Conservation (phyloP, 768 basidiomycete genomes). For the Lactarius deliciosus region DNA sequence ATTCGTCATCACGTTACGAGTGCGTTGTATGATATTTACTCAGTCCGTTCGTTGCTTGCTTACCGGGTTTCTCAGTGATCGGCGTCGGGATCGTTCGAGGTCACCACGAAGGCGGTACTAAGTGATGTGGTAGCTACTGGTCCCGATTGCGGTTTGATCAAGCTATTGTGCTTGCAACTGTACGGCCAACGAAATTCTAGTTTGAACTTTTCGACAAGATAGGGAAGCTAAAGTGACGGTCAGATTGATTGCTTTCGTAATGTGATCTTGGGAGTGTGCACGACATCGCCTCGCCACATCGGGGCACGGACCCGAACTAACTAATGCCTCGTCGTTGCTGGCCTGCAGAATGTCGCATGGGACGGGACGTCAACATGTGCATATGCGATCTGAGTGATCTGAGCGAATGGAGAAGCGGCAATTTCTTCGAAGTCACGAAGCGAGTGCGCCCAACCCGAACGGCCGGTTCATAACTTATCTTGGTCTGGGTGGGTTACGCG, state of each 20-base stretch:
- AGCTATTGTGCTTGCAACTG: not conserved
- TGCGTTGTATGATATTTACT: conserved; percentile 4
- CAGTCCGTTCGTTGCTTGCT: not conserved
- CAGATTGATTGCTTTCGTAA: not conserved
- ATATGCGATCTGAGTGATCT: conserved; percentile 18
- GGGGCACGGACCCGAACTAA: not conserved
- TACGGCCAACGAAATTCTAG: not conserved
- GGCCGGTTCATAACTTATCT: conserved; percentile 1
- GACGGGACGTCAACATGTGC: conserved; percentile 4
- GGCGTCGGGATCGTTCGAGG: conserved; percentile 29
- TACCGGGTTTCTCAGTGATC: conserved; percentile 21
- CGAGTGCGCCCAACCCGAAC: conserved; percentile 3
- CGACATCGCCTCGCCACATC: not conserved
- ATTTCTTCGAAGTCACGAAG: conserved; percentile 14
- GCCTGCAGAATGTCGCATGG: conserved; percentile 13
- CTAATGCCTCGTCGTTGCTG: not conserved
- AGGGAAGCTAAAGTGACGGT: conserved; percentile 3
- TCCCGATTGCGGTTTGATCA: not conserved
- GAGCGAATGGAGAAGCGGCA: not conserved
- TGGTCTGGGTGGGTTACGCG: conserved; percentile 13
- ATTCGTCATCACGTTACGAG: conserved; percentile 30
- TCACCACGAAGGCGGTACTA: conserved; percentile 30
- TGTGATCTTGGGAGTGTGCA: conserved; percentile 3
- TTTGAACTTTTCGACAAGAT: not conserved
- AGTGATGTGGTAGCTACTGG: not conserved